phyloP scores from a whole-genome alignment of 2,329 filamentous ascomycete genomes.

The Amylocarpus encephaloides region DNA sequence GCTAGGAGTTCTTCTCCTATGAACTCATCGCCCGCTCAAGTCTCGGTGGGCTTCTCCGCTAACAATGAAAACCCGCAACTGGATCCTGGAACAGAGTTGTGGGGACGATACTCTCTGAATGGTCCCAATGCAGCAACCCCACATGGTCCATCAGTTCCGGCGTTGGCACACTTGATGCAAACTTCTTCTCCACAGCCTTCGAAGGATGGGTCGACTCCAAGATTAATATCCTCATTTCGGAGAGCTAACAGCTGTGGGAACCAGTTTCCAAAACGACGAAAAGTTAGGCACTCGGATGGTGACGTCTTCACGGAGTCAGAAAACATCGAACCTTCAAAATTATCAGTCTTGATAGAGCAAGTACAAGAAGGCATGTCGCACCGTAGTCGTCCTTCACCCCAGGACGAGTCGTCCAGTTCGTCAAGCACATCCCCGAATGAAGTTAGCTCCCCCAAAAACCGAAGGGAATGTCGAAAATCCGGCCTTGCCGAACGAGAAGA shows the following conservation, averaged over 20 bases:
- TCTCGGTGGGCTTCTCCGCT: constrained; percentile 6
- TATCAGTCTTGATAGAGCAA: constrained; percentile 57
- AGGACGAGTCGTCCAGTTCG: constrained; percentile 34
- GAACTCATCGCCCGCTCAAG: constrained; percentile 52
- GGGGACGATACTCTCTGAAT: constrained; percentile 64
- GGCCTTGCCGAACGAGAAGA: too few relatives aligned
- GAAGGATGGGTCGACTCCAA: constrained; percentile 36
- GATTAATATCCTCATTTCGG: constrained; percentile 46
- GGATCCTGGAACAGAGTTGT: constrained; percentile 68
- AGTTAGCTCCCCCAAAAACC: not conserved
- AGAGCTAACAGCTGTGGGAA: constrained; percentile 63
- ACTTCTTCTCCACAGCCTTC: constrained; percentile 63
- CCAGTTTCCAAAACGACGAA: constrained; percentile 67
- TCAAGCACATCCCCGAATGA: constrained; percentile 34
- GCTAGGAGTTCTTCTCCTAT: constrained; percentile 68
- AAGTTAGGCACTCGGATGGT: constrained; percentile 35
- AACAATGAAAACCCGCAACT: constrained; percentile 46
- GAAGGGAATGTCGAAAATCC: not conserved
- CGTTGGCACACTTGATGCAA: constrained; percentile 58
- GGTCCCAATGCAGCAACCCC: constrained; percentile 28
- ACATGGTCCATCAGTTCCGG: constrained; percentile 39
- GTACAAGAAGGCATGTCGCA: constrained; percentile 47
- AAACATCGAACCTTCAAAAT: constrained; percentile 47
- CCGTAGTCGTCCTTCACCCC: constrained; percentile 24
- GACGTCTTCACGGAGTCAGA: constrained; percentile 31